Evolutionary conservation across 2,329 filamentous ascomycete species (phyloP), one percentile per base, ranked within the genome.

Genomic region (Didymella glomerata): DNA sequence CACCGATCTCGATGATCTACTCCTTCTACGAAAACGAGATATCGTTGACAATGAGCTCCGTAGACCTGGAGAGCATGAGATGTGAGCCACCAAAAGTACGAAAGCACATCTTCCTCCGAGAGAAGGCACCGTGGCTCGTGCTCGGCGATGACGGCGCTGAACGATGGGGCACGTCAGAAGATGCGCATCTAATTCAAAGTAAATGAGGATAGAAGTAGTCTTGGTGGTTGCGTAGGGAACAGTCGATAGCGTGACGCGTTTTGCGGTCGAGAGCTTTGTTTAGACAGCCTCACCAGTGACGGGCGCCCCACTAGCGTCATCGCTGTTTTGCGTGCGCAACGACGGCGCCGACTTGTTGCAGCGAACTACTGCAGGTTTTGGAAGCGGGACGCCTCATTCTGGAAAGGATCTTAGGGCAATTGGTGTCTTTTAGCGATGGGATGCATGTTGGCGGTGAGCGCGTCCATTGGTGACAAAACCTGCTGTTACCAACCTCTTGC

Each of bases 61-160:
- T 84, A 40, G 76, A 82, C 61, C 70, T 78, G 61, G 72, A 73
- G 22, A 78, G 74, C 24, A 63, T 80, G 18, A 74, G 68, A 45
- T 73, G 72, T 6, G 63, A 62, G 42, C 48, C 69, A 47, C 71
- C 73, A 14, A 68, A 71, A 28, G 67, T 75, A 2, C 65, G 63
- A 24, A 64, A 67, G 54, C 80, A 84, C 70, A 82, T 84, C 13
- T 84, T 79, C 57, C 55, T 83, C 4, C 68, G 71, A 32, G 80
- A 82, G 61, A 77, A 72, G 48, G 75, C 72, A 25, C 62, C 68
- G 0, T 77, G 74, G 73, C 52, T 70, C 10, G 45, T 61, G 18
- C 54, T 74, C 13, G 62, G 69, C 13, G 72, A 74, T 11, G 72
- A 76, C 49, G 69, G 73, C 2, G 65, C 65, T 6, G 66, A 72